phyloP scores from a whole-genome alignment of 2,329 filamentous ascomycete species.

The Xylogone sp. region DNA sequence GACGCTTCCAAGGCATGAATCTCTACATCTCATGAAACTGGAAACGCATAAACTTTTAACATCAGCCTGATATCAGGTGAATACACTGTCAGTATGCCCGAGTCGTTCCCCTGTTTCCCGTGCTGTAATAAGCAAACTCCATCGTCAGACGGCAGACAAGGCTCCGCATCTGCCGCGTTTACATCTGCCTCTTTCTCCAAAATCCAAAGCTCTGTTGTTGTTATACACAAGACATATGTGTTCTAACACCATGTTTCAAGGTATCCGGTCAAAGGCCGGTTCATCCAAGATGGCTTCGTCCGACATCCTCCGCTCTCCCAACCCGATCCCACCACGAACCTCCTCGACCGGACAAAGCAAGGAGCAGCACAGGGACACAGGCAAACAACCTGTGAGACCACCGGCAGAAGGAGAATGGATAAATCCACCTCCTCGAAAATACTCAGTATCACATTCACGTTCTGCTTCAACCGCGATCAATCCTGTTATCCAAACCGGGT shows the following conservation, averaged over 20 bases:
- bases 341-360: slow-evolving; percentile 56
- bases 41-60: background rate
- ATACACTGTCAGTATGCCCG: background rate
- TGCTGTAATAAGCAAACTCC: background rate
- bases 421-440: slow-evolving; percentile 1
- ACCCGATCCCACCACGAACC: slow-evolving; percentile 68
- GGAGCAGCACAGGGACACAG: slow-evolving; percentile 15
- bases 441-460: background rate
- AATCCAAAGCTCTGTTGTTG: background rate
- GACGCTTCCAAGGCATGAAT: background rate
- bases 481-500: slow-evolving; percentile 17
- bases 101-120: background rate
- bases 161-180: background rate
- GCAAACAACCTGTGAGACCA: slow-evolving; percentile 42
- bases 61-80: background rate
- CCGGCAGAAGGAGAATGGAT: slow-evolving; percentile 63
- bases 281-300: slow-evolving; percentile 2
- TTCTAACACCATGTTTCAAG: background rate
- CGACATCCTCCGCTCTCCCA: slow-evolving; percentile 40
- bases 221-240: background rate
- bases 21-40: background rate
- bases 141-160: background rate
- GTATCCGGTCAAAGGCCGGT: background rate
- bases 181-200: background rate
- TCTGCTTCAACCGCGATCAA: slow-evolving; percentile 11